Conservation (phyloP, 2,329 filamentous ascomycete species). For the Pyricularia grisea region DNA sequence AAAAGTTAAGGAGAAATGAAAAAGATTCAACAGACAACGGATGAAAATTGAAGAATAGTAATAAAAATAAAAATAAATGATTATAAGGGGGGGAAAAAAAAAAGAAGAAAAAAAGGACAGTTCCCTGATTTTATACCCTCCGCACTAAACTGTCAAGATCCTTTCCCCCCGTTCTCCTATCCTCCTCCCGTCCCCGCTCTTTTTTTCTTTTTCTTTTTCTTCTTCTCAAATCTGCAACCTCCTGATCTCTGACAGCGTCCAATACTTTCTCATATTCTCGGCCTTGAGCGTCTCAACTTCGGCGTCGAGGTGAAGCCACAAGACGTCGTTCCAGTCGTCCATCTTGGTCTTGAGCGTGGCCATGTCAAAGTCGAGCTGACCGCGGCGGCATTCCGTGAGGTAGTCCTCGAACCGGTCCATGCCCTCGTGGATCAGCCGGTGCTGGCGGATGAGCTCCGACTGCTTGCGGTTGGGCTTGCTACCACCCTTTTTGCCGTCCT, state of each 20-base stretch:
- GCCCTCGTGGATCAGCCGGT: conserved; percentile 69
- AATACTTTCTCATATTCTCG: conserved; percentile 82
- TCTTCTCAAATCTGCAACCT: conserved; percentile 3
- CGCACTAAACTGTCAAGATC: not conserved
- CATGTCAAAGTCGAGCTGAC: conserved; percentile 52
- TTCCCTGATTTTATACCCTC: not conserved
- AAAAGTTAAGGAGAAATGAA: not conserved
- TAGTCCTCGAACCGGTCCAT: conserved; percentile 61
- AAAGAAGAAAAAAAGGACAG: not conserved
- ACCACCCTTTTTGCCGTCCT: conserved; percentile 11
- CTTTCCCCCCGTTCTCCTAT: not conserved
- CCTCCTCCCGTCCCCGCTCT: no score
- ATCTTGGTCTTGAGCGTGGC: conserved; percentile 57
- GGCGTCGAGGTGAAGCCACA: conserved; percentile 77
- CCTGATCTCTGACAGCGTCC: conserved; percentile 64
- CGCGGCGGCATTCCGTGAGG: conserved; percentile 47
- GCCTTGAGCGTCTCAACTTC: conserved; percentile 72
- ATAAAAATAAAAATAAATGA: not conserved
- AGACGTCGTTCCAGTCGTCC: conserved; percentile 67
- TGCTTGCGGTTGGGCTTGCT: conserved; percentile 19
- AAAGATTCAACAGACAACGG: not conserved
- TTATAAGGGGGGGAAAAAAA: not conserved
- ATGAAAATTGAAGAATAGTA: not conserved
- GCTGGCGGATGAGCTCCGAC: conserved; percentile 63
- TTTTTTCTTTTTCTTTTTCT: not conserved